These are phyloP conservation scores for Chaetomidium leptoderma DNA, from an alignment of 495 filamentous ascomycete species.

Conservation along the genomic window DNA sequence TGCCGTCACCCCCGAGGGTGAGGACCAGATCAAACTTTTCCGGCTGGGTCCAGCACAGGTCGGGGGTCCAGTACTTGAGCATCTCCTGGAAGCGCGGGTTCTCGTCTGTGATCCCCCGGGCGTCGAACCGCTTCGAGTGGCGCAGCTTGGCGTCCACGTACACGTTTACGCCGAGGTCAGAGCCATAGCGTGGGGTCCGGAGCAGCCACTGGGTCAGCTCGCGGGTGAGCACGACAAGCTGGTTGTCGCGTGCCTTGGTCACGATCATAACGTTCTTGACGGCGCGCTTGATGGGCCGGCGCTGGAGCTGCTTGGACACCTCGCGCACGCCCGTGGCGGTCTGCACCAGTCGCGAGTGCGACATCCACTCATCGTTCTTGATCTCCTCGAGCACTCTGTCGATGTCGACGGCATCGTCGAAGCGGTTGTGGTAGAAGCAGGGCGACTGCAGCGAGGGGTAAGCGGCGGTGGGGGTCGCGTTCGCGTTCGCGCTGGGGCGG, in stretches of 20 bases:
- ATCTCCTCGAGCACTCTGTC: conserved; percentile 95
- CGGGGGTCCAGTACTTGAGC: conserved; percentile 90
- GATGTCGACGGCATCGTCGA: conserved; percentile 93
- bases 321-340: conserved; percentile 93
- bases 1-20: conserved; percentile 89
- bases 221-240: conserved; percentile 76
- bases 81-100: conserved; percentile 69
- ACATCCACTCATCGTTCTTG: conserved; percentile 79
- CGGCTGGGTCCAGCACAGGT: conserved; percentile 83
- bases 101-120: conserved; percentile 63
- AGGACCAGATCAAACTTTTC: conserved; percentile 91
- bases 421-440: conserved; percentile 95
- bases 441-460: conserved; percentile 74
- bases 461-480: conserved; percentile 55
- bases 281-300: conserved; percentile 79
- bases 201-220: conserved; percentile 84
- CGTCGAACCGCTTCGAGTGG: conserved; percentile 80
- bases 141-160: conserved; percentile 91
- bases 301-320: conserved; percentile 87
- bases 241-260: conserved; percentile 91
- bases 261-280: conserved; percentile 93
- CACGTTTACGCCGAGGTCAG: conserved; percentile 74
- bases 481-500: conserved; percentile 26
- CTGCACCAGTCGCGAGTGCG: conserved; percentile 86
- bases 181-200: conserved; percentile 75